Evolutionary conservation across 108 stramenopile species (phyloP).

Genomic region (Pseudonitzschia pungens): DNA sequence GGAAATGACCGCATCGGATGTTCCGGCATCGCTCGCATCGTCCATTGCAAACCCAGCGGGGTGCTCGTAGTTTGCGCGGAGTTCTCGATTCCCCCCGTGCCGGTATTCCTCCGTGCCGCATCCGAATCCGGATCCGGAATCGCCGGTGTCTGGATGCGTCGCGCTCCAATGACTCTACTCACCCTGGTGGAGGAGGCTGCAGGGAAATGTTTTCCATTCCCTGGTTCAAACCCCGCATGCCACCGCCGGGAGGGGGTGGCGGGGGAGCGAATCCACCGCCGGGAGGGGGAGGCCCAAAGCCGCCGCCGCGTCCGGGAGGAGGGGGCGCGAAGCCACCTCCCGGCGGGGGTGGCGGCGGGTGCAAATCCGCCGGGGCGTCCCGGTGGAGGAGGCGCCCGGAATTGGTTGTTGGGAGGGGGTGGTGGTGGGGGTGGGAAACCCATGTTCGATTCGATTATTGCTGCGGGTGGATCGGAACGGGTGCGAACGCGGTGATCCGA

Average conservation of each 20-base stretch:
- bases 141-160: not conserved
- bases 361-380: slow-evolving; percentile 22
- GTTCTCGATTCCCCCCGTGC: too few species aligned
- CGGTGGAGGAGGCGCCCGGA: slow-evolving; percentile 36
- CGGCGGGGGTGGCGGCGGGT: slow-evolving; percentile 33
- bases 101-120: too few species aligned
- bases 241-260: slow-evolving; percentile 30
- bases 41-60: too few species aligned
- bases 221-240: slow-evolving; percentile 41
- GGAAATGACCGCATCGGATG: too few species aligned
- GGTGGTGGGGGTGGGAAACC: slow-evolving; percentile 39
- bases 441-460: slow-evolving; percentile 4
- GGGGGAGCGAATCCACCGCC: slow-evolving; percentile 41
- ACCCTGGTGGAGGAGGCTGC: slow-evolving; percentile 31
- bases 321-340: slow-evolving; percentile 24
- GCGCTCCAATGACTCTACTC: slow-evolving; percentile 10
- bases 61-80: too few species aligned
- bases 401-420: slow-evolving; percentile 24
- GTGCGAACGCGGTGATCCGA: too few species aligned
- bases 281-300: slow-evolving; percentile 36
- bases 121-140: too few species aligned
- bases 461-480: too few species aligned
- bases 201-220: slow-evolving; percentile 56
- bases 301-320: slow-evolving; percentile 35
- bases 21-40: too few species aligned